These are phyloP conservation scores for Neckera pumila DNA, from an alignment of 225 moss, liverwort and hornwort species.

Conservation along the genomic window DNA sequence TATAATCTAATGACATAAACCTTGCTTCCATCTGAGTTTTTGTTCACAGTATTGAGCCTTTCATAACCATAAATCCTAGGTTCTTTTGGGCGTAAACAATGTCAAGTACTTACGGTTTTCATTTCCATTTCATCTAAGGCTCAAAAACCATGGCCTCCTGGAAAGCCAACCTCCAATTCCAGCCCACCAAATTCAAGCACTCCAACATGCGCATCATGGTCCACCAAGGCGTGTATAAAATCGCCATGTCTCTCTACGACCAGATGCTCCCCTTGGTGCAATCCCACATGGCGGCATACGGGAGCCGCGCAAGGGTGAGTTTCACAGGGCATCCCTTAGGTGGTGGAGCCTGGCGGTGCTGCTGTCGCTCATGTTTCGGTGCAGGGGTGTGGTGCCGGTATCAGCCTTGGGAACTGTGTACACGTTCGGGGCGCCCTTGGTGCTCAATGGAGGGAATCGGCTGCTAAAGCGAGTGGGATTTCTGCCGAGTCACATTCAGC, in stretches of 20 bases:
- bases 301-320: conserved; percentile 24
- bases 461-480: conserved; percentile 29
- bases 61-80: not conserved
- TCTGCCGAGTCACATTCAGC: conserved; percentile 18
- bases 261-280: conserved; percentile 37
- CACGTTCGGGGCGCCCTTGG: conserved; percentile 45
- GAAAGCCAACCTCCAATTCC: conserved; percentile 85
- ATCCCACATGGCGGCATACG: conserved; percentile 31
- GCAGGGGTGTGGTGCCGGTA: conserved; percentile 30
- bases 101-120: not conserved
- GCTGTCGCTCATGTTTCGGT: conserved; percentile 40
- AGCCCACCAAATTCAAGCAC: conserved; percentile 71
- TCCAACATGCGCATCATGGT: conserved; percentile 16
- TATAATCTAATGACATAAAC: no score
- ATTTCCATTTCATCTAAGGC: conserved; percentile 26
- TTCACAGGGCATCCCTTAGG: conserved; percentile 48
- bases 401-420: conserved; percentile 21
- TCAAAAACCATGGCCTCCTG: conserved; percentile 95
- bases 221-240: conserved; percentile 36
- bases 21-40: not conserved
- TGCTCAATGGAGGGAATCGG: conserved; percentile 27
- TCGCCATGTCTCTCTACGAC: conserved; percentile 22
- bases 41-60: no score
- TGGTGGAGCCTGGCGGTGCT: conserved; percentile 35
- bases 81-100: not conserved